Evolutionary conservation across 257 asterid species (phyloP).

Genomic region (Petunia secreta): DNA sequence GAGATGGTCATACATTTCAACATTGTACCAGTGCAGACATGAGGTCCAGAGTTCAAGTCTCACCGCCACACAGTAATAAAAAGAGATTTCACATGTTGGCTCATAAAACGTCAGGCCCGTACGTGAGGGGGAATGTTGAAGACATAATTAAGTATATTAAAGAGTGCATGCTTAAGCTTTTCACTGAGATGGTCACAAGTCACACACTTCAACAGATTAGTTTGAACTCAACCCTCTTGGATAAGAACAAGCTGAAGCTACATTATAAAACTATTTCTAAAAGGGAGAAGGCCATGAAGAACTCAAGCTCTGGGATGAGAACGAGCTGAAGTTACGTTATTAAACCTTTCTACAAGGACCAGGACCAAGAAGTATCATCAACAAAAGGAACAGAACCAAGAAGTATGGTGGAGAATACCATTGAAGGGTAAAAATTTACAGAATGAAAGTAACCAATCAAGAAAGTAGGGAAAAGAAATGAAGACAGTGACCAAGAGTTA

Average conservation of each 20-base stretch:
- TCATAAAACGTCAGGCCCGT: too few relatives aligned
- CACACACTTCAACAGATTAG: background rate
- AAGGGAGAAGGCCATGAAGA: background rate
- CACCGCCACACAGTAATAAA: too few relatives aligned
- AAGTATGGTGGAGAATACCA: background rate
- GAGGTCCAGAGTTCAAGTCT: too few relatives aligned
- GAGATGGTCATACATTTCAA: too few relatives aligned
- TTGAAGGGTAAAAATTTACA: slow-evolving; percentile 1
- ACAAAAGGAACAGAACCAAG: background rate
- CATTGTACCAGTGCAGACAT: too few relatives aligned
- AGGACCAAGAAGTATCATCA: background rate
- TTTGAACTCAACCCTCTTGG: background rate
- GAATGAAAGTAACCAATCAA: slow-evolving; percentile 7
- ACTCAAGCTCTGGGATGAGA: slow-evolving; percentile 20
- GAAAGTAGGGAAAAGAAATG: background rate
- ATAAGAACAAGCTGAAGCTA: slow-evolving; percentile 1
- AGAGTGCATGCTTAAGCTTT: too few relatives aligned
- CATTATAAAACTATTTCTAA: too few relatives aligned
- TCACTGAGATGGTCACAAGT: too few relatives aligned
- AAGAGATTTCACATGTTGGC: too few relatives aligned
- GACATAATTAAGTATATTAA: too few relatives aligned
- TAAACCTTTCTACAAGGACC: background rate
- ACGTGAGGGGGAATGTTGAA: too few relatives aligned
- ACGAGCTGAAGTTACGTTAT: background rate
- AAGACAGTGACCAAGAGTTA: slow-evolving; percentile 1